phyloP scores from a whole-genome alignment of 768 basidiomycete genomes.

The Tephrocybe sp. region DNA sequence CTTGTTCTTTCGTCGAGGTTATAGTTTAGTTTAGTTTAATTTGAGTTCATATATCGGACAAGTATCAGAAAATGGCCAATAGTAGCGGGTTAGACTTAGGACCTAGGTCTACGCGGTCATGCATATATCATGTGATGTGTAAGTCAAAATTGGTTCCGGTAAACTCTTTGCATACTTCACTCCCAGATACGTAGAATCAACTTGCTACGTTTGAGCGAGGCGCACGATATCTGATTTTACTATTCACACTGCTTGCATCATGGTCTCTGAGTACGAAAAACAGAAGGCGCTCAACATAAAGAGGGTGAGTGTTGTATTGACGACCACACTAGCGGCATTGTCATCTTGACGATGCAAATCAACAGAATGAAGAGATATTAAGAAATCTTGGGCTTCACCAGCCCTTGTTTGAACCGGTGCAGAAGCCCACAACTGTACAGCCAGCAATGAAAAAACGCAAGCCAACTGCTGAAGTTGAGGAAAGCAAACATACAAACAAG shows the following conservation, averaged over 20 bases:
- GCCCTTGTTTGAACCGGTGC: constrained; percentile 47
- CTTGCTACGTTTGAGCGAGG: too few relatives aligned
- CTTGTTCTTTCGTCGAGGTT: too few relatives aligned
- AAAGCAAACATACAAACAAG: constrained; percentile 23
- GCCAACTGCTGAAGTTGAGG: constrained; percentile 21
- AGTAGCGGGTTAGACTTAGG: too few relatives aligned
- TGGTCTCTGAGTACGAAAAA: constrained; percentile 33
- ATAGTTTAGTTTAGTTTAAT: too few relatives aligned
- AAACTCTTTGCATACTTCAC: too few relatives aligned
- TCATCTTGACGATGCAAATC: not conserved
- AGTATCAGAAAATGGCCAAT: too few relatives aligned
- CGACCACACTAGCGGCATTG: not conserved
- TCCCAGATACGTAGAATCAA: too few relatives aligned
- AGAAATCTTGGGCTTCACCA: constrained; percentile 41
- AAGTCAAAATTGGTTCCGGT: not conserved
- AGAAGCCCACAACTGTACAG: constrained; percentile 30
- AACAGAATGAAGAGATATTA: constrained; percentile 44
- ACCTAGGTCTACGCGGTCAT: constrained; percentile 18
- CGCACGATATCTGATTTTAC: not conserved
- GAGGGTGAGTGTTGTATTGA: constrained; percentile 16
- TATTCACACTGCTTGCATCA: constrained; percentile 4
- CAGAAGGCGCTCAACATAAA: constrained; percentile 33
- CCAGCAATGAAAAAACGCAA: constrained; percentile 42
- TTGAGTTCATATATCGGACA: too few relatives aligned
- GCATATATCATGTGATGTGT: constrained; percentile 20